Evolutionary conservation across 164 flowering plant species (phyloP).

Genomic region (Brasenia schreberi): DNA sequence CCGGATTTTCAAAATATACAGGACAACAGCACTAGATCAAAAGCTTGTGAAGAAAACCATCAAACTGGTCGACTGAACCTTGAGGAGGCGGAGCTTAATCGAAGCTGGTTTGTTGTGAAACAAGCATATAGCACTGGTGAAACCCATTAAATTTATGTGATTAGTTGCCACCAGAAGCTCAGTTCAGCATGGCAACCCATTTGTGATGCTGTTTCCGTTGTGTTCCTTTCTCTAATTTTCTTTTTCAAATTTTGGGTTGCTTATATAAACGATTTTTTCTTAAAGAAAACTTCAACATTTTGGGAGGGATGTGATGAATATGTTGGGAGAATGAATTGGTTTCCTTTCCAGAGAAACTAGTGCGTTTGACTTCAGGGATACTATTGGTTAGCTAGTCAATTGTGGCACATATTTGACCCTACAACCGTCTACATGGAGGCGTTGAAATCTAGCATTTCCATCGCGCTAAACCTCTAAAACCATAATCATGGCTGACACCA

Average conservation of each 20-base stretch:
- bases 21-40: conserved; percentile 96
- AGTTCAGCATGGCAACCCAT: not conserved
- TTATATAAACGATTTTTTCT: no score
- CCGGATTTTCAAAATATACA: conserved; percentile 86
- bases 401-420: no score
- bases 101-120: conserved; percentile 85
- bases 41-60: conserved; percentile 97
- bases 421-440: no score
- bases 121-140: not conserved
- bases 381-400: no score
- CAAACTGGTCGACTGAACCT: conserved; percentile 91
- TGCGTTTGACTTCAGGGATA: no score
- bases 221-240: not conserved
- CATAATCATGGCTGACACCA: no score
- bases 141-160: not conserved
- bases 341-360: no score
- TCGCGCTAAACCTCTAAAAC: no score
- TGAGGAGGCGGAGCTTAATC: conserved; percentile 85
- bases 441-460: no score
- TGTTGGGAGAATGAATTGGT: no score
- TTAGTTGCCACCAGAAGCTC: not conserved
- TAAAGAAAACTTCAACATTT: no score
- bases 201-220: not conserved
- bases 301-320: no score
- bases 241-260: not conserved